Evolutionary conservation across 331 rosid genomes (phyloP).

Genomic region (Dryas integrifolia): DNA sequence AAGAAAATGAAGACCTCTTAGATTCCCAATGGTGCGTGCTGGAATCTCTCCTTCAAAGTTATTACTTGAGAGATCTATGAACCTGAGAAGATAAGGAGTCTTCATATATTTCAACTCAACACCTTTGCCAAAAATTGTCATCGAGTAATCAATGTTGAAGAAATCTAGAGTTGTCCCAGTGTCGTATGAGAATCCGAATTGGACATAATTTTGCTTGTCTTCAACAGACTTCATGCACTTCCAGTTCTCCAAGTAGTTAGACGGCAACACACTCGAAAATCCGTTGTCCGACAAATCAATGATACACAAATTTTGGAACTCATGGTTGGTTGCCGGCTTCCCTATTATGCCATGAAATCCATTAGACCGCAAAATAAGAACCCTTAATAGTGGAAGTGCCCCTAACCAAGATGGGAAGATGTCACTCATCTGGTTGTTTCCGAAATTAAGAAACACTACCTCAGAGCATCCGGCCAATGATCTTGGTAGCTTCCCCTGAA

Average conservation of each 20-base stretch:
- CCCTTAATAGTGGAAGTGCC: neutral
- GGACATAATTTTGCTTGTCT: no score
- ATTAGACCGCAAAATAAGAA: neutral
- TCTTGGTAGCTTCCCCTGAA: neutral
- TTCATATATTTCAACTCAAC: no score
- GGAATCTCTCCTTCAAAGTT: constrained; percentile 15
- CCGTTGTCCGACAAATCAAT: neutral
- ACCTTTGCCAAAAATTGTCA: no score
- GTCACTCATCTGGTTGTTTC: no score
- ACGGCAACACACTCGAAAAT: constrained; percentile 14
- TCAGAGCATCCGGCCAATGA: no score
- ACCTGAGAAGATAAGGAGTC: no score
- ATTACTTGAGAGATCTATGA: no score
- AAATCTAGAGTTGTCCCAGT: no score
- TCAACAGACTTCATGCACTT: neutral
- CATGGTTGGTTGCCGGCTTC: neutral
- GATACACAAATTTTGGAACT: neutral
- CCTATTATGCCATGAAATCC: neutral
- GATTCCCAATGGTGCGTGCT: neutral
- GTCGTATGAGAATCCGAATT: no score
- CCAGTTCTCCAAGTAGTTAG: constrained; percentile 3
- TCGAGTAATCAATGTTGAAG: no score
- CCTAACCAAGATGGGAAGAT: neutral
- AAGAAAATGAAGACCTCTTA: neutral
- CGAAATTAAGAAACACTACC: no score